Percentiles rank a stretch among this genome's conserved stretches.
phyloP scores from a whole-genome alignment of 331 rosid species.

The Saraca asoca region DNA sequence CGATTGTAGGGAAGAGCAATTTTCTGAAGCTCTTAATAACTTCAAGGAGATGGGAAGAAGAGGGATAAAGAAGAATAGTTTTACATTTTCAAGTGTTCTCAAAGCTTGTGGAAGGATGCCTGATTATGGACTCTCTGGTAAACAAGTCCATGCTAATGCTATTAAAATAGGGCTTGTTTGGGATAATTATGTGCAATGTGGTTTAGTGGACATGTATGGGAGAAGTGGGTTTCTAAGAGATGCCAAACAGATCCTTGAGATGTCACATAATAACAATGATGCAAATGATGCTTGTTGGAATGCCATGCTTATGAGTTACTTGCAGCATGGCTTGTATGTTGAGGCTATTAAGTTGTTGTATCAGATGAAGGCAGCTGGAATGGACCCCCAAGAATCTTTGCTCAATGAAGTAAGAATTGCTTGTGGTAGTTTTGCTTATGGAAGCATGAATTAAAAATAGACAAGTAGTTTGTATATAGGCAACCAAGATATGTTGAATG shows the following conservation, averaged over 20 bases:
- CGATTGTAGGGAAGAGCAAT: conserved; percentile 48
- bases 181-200: conserved; percentile 44
- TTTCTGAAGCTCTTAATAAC: conserved; percentile 41
- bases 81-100: conserved; percentile 56
- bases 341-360: conserved; percentile 64
- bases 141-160: conserved; percentile 53
- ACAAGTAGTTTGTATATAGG: conserved; percentile 32
- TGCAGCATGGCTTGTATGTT: conserved; percentile 43
- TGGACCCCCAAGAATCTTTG: conserved; percentile 52
- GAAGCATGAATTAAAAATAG: conserved; percentile 17
- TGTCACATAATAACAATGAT: conserved; percentile 22
- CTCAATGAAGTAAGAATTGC: conserved; percentile 56
- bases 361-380: conserved; percentile 51
- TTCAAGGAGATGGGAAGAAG: conserved; percentile 57
- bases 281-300: conserved; percentile 54
- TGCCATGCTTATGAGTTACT: conserved; percentile 60
- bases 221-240: conserved; percentile 49
- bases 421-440: conserved; percentile 37
- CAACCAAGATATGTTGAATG: conserved; percentile 15
- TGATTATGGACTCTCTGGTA: conserved; percentile 43
- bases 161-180: conserved; percentile 28
- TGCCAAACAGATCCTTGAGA: conserved; percentile 36
- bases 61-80: conserved; percentile 55
- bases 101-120: conserved; percentile 61
- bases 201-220: conserved; percentile 56